These are phyloP conservation scores for Asclepias syriaca DNA, from an alignment of 257 asterid species.

Conservation along the genomic window DNA sequence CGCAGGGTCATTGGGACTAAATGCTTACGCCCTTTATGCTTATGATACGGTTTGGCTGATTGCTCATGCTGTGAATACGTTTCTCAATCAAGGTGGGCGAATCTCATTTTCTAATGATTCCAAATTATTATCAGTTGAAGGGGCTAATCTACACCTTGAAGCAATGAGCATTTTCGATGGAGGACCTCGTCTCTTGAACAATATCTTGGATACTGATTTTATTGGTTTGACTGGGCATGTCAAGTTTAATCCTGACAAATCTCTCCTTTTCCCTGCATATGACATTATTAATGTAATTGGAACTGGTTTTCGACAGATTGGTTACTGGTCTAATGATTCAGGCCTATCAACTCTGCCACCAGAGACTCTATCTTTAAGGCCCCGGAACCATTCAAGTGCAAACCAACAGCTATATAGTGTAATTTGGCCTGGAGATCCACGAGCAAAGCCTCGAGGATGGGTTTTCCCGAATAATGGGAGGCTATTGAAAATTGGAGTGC, in stretches of 20 bases:
- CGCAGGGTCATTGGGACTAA: constrained; percentile 52
- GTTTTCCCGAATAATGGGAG: constrained; percentile 85
- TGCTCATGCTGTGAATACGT: constrained; percentile 78
- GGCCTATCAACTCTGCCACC: constrained; percentile 72
- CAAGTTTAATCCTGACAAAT: constrained; percentile 53
- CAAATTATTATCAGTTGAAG: constrained; percentile 32
- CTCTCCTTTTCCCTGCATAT: constrained; percentile 60
- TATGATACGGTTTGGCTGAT: constrained; percentile 80
- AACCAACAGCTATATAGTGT: constrained; percentile 49
- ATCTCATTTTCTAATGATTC: constrained; percentile 67
- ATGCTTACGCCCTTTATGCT: constrained; percentile 67
- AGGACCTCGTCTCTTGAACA: constrained; percentile 60
- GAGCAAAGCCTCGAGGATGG: constrained; percentile 88
- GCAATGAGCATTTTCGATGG: constrained; percentile 71
- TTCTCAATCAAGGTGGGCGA: constrained; percentile 61
- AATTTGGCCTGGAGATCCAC: constrained; percentile 85
- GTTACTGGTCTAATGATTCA: constrained; percentile 83
- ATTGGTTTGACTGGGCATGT: constrained; percentile 69
- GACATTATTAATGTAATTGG: constrained; percentile 78
- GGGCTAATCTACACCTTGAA: constrained; percentile 57
- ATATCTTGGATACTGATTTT: constrained; percentile 50
- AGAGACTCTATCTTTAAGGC: constrained; percentile 41
- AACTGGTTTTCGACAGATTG: constrained; percentile 66
- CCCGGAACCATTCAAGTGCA: constrained; percentile 49
- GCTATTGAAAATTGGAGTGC: constrained; percentile 74